Evolutionary conservation across 768 basidiomycete genomes (phyloP), one percentile per base, ranked within the genome.

Genomic region (Agrocybe pediades): DNA sequence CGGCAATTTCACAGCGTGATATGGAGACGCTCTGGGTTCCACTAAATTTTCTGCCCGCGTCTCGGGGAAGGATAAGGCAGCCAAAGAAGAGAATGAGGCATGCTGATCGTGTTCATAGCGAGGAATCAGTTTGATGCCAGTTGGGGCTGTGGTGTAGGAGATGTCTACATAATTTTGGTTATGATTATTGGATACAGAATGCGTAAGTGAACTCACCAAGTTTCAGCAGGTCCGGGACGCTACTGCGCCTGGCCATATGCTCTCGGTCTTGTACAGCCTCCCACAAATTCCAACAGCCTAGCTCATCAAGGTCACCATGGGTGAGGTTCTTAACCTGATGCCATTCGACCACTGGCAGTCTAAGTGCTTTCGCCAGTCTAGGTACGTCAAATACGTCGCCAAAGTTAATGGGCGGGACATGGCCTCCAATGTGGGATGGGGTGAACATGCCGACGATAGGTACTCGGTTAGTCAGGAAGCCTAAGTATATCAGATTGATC

Each of bases 351-450:
- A 88, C 62, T 0, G 84, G 79, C 36, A 61, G 68, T 17, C 73
- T 70, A 20, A 86, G 62, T 11, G 64, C 62, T 46, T 72, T 65
- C 25, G 76, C 69, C 5, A 86, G 73, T 9, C 80, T 74, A 1
- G 79, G 75, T 41, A 86, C 67, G 59, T 88, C 84, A 58, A 86
- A 86, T 1, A 87, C 78, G 24, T 83, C 76, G 19, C 83, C 77
- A 57, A 87, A 85, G 19, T 79, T 68, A 40, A 85, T 75, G 13
- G 78, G 71, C 11, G 76, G 75, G n/a, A 78, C 77, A 30, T 70
- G 66, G 5, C 68, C 70, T 39, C 78, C 78, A 33, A 86, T 73
- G 54, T 86, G 84, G 9, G 81, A 79, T 0, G 85, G 83, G 0
- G 72, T 78, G 60, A 88, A 87, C 64, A 77, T 75, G 1, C 80